These are phyloP conservation scores for Thermoascus crustaceus DNA, from an alignment of 2,329 filamentous ascomycete genomes.

Conservation along the genomic window DNA sequence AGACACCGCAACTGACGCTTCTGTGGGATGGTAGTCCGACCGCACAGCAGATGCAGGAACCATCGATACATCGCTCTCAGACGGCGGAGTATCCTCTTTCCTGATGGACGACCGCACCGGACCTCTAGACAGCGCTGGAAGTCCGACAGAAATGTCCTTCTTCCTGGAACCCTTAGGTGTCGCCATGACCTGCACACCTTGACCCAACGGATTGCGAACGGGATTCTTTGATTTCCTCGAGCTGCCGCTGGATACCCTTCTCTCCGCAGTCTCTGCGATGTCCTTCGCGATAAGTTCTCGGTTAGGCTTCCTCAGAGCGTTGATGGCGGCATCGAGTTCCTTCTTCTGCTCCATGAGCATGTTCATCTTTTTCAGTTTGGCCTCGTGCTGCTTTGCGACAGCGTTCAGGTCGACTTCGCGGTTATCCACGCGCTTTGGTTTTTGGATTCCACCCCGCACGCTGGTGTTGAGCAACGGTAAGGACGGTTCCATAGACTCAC, in stretches of 20 bases:
- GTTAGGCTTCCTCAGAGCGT: conserved; percentile 40
- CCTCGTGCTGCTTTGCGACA: conserved; percentile 36
- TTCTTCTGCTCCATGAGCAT: conserved; percentile 39
- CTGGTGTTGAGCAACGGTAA: conserved; percentile 27
- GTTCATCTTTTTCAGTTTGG: conserved; percentile 39
- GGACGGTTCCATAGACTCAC: conserved; percentile 35
- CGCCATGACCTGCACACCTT: conserved; percentile 42
- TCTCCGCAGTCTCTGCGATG: conserved; percentile 36
- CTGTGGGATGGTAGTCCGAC: conserved; percentile 11
- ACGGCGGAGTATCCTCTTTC: conserved; percentile 17
- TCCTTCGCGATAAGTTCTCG: conserved; percentile 38
- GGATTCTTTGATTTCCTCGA: conserved; percentile 35
- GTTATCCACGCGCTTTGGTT: conserved; percentile 38
- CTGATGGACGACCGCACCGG: conserved; percentile 23
- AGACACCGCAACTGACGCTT: not conserved
- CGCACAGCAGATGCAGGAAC: conserved; percentile 25
- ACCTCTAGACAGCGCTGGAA: conserved; percentile 20
- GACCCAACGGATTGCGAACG: conserved; percentile 31
- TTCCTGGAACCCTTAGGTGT: conserved; percentile 36
- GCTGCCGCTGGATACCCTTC: conserved; percentile 21
- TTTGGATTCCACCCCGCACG: conserved; percentile 37
- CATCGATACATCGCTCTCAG: conserved; percentile 21
- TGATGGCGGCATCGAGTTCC: conserved; percentile 42
- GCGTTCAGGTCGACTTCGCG: conserved; percentile 43
- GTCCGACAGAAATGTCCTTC: conserved; percentile 20